A percentile compares a stretch with the other conserved stretches of the same genome.
phyloP scores from a whole-genome alignment of 345 rosid species.

The Aethionema arabicum region DNA sequence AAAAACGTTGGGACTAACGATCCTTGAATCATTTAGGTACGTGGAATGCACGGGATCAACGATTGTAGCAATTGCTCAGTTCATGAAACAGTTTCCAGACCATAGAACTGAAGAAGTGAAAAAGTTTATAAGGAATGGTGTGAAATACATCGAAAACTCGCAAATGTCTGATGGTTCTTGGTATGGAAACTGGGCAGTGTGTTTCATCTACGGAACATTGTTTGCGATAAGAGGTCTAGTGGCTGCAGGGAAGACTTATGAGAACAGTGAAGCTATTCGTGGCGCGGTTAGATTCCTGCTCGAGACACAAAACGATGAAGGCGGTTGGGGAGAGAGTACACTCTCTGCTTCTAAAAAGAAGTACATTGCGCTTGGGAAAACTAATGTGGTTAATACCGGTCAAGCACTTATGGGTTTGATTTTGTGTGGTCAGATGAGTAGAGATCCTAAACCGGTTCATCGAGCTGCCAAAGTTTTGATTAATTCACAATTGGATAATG shows the following conservation, averaged over 20 bases:
- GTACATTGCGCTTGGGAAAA: conserved; percentile 17
- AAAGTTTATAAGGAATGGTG: conserved; percentile 44
- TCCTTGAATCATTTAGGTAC: conserved; percentile 15
- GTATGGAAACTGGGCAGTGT: conserved; percentile 76
- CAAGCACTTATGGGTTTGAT: conserved; percentile 21
- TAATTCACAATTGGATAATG: conserved; percentile 25
- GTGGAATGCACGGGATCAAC: conserved; percentile 58
- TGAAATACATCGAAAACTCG: conserved; percentile 40
- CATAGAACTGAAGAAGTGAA: conserved; percentile 53
- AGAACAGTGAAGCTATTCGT: conserved; percentile 37
- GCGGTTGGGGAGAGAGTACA: conserved; percentile 75
- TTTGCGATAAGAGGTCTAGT: conserved; percentile 50
- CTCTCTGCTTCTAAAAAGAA: conserved; percentile 53
- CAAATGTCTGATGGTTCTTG: conserved; percentile 63
- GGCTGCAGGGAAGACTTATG: conserved; percentile 46
- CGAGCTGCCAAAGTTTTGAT: conserved; percentile 23
- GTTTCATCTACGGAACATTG: conserved; percentile 63
- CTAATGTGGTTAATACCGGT: conserved; percentile 24
- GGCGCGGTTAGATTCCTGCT: conserved; percentile 55
- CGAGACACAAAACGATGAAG: conserved; percentile 48
- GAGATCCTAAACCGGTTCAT: conserved; percentile 29
- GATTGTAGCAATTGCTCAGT: conserved; percentile 36
- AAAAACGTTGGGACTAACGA: no score
- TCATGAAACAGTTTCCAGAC: conserved; percentile 45
- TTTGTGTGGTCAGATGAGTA: conserved; percentile 30